Base-by-base conservation (phyloP, 2,329 filamentous ascomycete species). In the Phialocephala subalpina region DNA sequence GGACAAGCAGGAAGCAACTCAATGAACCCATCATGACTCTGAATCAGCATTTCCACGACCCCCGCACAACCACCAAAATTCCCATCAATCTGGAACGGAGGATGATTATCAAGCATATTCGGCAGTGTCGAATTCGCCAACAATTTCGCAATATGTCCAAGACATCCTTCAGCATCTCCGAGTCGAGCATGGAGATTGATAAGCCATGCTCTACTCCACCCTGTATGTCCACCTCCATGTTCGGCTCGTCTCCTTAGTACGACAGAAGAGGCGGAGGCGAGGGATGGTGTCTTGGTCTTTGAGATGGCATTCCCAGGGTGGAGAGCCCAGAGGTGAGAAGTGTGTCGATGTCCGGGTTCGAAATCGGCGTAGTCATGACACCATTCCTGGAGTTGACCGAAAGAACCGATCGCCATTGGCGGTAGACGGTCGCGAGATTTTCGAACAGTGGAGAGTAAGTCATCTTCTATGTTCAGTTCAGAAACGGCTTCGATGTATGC, bases 11-110 rank as follows among this genome's bases (percentile, higher is more conserved):
- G 80, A 20, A 81, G 73, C 16, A 82, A 40, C 18, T 65, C 58
- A 16, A 65, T 62, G n/a, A 14, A 65, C 3, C 73, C 73, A 40
- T 76, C 72, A 59, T 77, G 70, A 63, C 75, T 69, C 68, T 84
- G 82, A 16, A 83, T 65, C 38, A 84, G 65, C 73, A 80, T 81
- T 71, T 84, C 82, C 1, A 81, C 68, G 16, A 84, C 80, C 1
- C 81, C 83, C 3, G 80, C 80, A n/a, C 78, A 79, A 1, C 79
- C 80, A 1, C 83, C 83, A 66, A 84, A 82, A 61, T 84, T 85
- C 0, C 82, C 82, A 69, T 85, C 82, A 25, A 83, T 83, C 67
- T 84, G 82, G 67, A 84, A 84, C 14, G 80, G 80, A 0, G 80
- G 81, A 53, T 82, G 80, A 8, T 76, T 78, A 59, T 83, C 82